Evolutionary conservation across 176 grass and related monocot genomes (phyloP), one percentile per base, ranked within the genome.

Genomic region (Areca catechu): DNA sequence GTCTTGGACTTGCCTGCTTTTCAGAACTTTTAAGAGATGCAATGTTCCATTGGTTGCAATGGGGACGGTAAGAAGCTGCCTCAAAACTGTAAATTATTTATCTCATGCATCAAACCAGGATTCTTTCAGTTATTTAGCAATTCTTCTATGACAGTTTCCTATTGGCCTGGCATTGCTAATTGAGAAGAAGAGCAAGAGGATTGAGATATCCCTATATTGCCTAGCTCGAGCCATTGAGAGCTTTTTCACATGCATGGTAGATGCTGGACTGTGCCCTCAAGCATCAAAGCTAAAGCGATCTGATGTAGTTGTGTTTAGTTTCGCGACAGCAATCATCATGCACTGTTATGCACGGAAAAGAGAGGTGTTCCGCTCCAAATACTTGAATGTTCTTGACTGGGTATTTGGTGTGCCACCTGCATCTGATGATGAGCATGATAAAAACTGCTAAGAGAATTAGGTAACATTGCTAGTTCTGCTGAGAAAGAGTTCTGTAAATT

Each of bases 341-440:
- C 88, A 98, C 20, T 98, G 88, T 51, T 89, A 98, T 74, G 94
- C 88, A 0, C 84, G 85, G 63, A 88, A 98, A 77, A 83, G 93
- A 56, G 93, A 92, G 52, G 93, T 92, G 27, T 98, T 98, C 57
- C 69, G 81, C 53, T 88, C 84, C 48, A 98, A 98, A 76, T 98
- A 92, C 62, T 54, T 92, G 75, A 98, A 98, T 67, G 93, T 98
- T 54, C 81, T 98, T 21, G 93, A 98, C 71, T 98, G 93, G 87
- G 87, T 98, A 49, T 98, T 98, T 56, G 93, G 93, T 4, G 72
- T 92, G 63, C 93, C 87, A 6, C 72, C 73, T 4, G 60, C 19
- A 10, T 48, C 57, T 5, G 83, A 80, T 20, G 57, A 58, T 60
- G 72, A 65, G 63, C 27, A 58, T 73, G 29, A 57, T 21, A 72